Percentiles rank a stretch among this genome's conserved stretches.
phyloP scores from a whole-genome alignment of 495 filamentous ascomycete species.

The Pyrenopolyporus hunteri region DNA sequence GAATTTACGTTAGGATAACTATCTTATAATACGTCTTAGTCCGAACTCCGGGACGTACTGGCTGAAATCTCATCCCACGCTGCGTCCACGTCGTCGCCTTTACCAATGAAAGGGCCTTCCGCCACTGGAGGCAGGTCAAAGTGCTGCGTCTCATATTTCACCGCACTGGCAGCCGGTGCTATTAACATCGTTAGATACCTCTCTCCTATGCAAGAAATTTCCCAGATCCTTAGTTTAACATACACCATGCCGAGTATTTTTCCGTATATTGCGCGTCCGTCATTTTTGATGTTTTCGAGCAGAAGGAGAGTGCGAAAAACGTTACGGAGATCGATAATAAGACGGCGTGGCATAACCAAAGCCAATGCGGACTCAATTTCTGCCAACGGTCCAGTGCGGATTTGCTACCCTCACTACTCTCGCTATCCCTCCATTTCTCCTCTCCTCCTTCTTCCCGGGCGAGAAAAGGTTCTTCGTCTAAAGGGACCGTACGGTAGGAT shows the following conservation, averaged over 20 bases:
- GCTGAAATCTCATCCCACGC: conserved; percentile 54
- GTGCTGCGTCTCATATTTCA: conserved; percentile 52
- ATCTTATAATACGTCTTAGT: background rate
- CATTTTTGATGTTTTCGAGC: conserved; percentile 41
- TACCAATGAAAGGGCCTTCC: conserved; percentile 51
- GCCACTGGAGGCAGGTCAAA: conserved; percentile 50
- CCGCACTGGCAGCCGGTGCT: conserved; percentile 54
- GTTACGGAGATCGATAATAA: conserved; percentile 50
- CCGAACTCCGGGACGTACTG: conserved; percentile 37
- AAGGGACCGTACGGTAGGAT: conserved; percentile 42
- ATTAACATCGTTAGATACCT: conserved; percentile 28
- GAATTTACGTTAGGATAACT: background rate
- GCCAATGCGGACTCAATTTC: conserved; percentile 43
- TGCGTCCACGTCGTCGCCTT: conserved; percentile 51
- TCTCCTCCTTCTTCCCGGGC: conserved; percentile 36
- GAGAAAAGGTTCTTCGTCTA: conserved; percentile 49
- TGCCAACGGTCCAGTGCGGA: conserved; percentile 9
- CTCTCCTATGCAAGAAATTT: background rate
- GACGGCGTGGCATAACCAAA: conserved; percentile 53
- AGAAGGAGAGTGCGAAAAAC: conserved; percentile 52
- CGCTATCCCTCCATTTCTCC: conserved; percentile 27
- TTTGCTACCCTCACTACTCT: conserved; percentile 3
- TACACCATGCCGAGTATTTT: conserved; percentile 46
- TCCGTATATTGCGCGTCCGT: conserved; percentile 29
- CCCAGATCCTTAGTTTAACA: background rate